Evolutionary conservation across 2,329 filamentous ascomycete species (phyloP), one percentile per base, ranked within the genome.

Genomic region (Coniochaeta sp.): DNA sequence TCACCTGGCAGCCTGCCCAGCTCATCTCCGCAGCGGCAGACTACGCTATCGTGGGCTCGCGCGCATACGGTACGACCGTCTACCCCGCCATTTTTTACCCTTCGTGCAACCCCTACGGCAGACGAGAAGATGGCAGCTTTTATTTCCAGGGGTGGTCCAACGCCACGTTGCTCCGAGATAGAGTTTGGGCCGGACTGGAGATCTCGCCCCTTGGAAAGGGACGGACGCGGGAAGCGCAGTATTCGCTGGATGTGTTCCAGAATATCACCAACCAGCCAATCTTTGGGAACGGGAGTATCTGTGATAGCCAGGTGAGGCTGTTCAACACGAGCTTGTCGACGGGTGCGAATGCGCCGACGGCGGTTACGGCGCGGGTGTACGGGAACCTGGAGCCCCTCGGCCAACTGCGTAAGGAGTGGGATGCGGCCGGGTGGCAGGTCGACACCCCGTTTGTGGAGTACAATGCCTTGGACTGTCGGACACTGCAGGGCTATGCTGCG

Each of bases 181-280:
- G 73, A 69, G 22, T 26, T 7, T 50, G 44, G 44, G 61, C 72
- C 58, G 66, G 67, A 36, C 59, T 73, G 4, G 66, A 71, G 57
- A 69, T 69, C 66, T 30, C 28, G 10, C 44, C 12, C 9, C 5
- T 32, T 19, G 3, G 36, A 16, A 19, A 22, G 28, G n/a, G 52
- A 19, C 28, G 17, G 3, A 26, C n/a, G n/a, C n/a, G n/a, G n/a
- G n/a, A 28, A 19, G 26, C 60, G 44, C 68, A 72, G 0, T 79
- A 75, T 60, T 72, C 76, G 0, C 62, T 81, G 4, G 65, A 66
- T 1, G 78, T 81, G 60, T 78, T 78, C 68, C 64, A 71, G 63
- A 83, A 82, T 66, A 71, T 81, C 54, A 83, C 81, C 3, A 84
- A 84, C 65, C 82, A 85, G 67, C 80, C 81, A 73, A 83, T 79